These are phyloP conservation scores for Colletotrichum lupini DNA, from an alignment of 2,329 filamentous ascomycete species.

Conservation along the genomic window DNA sequence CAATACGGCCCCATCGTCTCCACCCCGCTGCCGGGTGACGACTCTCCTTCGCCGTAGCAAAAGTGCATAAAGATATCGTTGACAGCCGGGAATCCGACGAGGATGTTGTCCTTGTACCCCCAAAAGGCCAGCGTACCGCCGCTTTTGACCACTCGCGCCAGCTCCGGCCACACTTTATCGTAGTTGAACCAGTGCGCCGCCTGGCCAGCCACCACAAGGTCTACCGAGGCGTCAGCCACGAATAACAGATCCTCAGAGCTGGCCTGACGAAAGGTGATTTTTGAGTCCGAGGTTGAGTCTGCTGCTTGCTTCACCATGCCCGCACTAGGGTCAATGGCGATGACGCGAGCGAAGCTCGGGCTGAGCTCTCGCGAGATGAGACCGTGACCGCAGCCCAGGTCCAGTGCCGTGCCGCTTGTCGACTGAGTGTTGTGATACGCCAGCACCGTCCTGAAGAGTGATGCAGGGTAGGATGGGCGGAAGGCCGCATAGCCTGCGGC, in stretches of 20 bases:
- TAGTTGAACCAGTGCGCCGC: constrained; percentile 77
- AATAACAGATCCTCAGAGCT: constrained; percentile 66
- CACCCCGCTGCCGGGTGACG: constrained; percentile 54
- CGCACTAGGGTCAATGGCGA: constrained; percentile 67
- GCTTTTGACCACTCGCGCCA: constrained; percentile 62
- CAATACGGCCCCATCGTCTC: constrained; percentile 68
- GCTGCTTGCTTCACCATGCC: constrained; percentile 67
- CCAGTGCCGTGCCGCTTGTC: constrained; percentile 53
- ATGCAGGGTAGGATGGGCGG: constrained; percentile 67
- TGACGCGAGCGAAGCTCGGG: constrained; percentile 59
- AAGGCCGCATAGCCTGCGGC: constrained; percentile 69
- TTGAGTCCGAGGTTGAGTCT: constrained; percentile 51
- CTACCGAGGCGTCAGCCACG: constrained; percentile 59
- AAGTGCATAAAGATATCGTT: constrained; percentile 66
- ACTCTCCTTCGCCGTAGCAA: constrained; percentile 62
- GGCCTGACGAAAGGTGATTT: constrained; percentile 61
- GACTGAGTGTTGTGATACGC: constrained; percentile 59
- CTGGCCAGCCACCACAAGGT: constrained; percentile 64
- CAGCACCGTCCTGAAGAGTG: constrained; percentile 65
- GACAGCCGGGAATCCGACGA: constrained; percentile 63
- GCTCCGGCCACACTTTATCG: constrained; percentile 62
- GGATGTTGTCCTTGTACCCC: constrained; percentile 73
- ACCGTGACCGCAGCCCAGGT: constrained; percentile 74
- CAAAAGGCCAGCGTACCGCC: constrained; percentile 72
- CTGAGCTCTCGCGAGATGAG: constrained; percentile 65